Evolutionary conservation across 2,329 filamentous ascomycete species (phyloP), one percentile per base, ranked within the genome.

Genomic region (Paecilomyces fulvus): DNA sequence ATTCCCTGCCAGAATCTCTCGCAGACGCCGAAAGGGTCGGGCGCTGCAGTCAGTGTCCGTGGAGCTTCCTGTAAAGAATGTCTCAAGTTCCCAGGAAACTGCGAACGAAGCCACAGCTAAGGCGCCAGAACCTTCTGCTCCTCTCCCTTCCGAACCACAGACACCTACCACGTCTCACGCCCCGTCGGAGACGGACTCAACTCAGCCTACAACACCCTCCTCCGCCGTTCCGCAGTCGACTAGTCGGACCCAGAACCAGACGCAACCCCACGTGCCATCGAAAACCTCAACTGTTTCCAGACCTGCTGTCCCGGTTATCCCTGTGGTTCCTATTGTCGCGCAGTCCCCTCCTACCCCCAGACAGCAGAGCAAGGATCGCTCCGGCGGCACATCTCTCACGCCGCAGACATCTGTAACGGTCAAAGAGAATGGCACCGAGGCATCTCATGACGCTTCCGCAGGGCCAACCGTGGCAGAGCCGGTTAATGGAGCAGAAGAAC

Each of bases 81-180:
- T 60, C 4, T 61, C 59, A 12, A 66, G 58, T n/a, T 51, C 53
- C 23, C 62, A 65, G 14, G 58, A 66, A 50, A 58, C 60, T n/a
- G 61, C 59, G 49, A 54, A 52, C 14, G 56, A 63, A n/a, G 57
- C 64, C 20, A 64, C 65, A 37, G 37, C 31, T 6, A 68, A 66
- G 54, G 55, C 55, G 9, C 56, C 52, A 8, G 62, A 63, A 43
- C 31, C 58, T 11, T 54, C 59, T 37, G 57, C 59, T 20, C 64
- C 65, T 28, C 63, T 65, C 37, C 61, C 64, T 10, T 75, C 74
- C 21, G 75, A 80, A 58, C 79, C 68, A 6, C 81, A 83, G 59
- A 84, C 83, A 1, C 82, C 83, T 9, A 77, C 79, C 2, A 81
- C 81, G 8, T 83, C 82, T 8, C 78, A 83, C 58, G 78, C 79